These are phyloP conservation scores for Pestalotiopsis sp. DNA, from an alignment of 2,329 filamentous ascomycete species.

Conservation along the genomic window DNA sequence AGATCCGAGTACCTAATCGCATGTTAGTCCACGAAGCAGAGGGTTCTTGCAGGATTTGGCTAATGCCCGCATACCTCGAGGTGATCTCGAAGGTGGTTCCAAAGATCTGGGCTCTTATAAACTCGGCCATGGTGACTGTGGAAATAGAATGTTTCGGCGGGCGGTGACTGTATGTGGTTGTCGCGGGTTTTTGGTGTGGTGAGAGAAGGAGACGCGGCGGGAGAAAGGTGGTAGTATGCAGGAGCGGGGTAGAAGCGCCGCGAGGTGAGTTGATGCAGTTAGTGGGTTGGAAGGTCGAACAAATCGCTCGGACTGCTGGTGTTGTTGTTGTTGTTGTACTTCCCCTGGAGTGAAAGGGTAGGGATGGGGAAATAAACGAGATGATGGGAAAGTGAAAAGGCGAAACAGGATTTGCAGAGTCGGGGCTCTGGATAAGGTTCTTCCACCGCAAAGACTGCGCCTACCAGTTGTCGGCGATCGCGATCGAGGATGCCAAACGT, in stretches of 20 bases:
- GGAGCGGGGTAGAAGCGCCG: conserved; percentile 5
- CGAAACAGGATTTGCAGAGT: conserved; percentile 13
- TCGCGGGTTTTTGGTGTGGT: neutral
- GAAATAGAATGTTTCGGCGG: neutral
- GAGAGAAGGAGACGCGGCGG: neutral
- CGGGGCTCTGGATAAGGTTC: conserved; percentile 12
- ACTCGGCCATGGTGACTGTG: conserved; percentile 84
- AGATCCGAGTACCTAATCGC: conserved; percentile 85
- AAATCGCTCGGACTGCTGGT: neutral
- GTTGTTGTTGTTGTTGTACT: neutral
- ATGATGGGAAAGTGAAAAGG: conserved; percentile 12
- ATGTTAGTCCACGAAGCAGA: conserved; percentile 24
- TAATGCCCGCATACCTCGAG: conserved; percentile 69
- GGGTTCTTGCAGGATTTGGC: neutral
- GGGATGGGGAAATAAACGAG: conserved; percentile 12
- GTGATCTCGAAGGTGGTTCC: conserved; percentile 99
- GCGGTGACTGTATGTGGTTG: neutral
- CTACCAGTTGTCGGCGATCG: conserved; percentile 6
- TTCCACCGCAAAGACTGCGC: conserved; percentile 7
- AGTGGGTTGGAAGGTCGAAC: neutral
- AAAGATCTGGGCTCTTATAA: conserved; percentile 98
- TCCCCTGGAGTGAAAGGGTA: neutral
- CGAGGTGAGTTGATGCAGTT: neutral
- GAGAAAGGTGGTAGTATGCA: neutral
- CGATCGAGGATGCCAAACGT: conserved; percentile 4